A percentile compares a stretch with the other conserved stretches of the same genome.
Conservation (phyloP, 305 asterid genomes). For the Fraxinus platypoda region DNA sequence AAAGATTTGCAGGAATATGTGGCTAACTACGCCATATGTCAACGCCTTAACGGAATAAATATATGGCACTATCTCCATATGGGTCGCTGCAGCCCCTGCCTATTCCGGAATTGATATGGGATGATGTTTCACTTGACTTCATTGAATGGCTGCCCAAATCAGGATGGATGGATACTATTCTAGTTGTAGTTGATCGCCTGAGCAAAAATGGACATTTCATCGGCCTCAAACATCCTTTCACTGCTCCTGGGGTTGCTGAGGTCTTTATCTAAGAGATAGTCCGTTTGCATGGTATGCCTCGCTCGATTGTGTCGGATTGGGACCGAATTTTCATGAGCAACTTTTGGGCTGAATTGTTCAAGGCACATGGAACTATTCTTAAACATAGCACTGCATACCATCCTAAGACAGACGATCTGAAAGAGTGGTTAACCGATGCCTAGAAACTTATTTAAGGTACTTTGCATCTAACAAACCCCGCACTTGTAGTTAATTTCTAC, state of each 20-base stretch:
- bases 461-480: not conserved
- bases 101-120: not conserved
- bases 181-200: not conserved
- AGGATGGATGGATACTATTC: not conserved
- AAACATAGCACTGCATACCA: not conserved
- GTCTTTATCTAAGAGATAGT: not conserved
- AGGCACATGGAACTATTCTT: not conserved
- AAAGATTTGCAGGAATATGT: too few relatives aligned
- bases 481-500: not conserved
- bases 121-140: not conserved
- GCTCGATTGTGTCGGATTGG: not conserved
- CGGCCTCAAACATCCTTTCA: not conserved
- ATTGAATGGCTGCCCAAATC: not conserved
- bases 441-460: not conserved
- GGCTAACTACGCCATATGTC: not conserved
- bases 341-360: conserved; percentile 1
- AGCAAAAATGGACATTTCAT: not conserved
- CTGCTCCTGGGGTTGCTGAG: not conserved
- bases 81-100: not conserved
- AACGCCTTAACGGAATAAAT: not conserved
- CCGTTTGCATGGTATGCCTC: conserved; percentile 5
- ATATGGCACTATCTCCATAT: not conserved
- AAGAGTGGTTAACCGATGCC: not conserved
- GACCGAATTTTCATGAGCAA: not conserved
- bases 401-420: not conserved